These are phyloP conservation scores for Coelastrella sp. DNA, from an alignment of 139 green algal species.

Conservation along the genomic window DNA sequence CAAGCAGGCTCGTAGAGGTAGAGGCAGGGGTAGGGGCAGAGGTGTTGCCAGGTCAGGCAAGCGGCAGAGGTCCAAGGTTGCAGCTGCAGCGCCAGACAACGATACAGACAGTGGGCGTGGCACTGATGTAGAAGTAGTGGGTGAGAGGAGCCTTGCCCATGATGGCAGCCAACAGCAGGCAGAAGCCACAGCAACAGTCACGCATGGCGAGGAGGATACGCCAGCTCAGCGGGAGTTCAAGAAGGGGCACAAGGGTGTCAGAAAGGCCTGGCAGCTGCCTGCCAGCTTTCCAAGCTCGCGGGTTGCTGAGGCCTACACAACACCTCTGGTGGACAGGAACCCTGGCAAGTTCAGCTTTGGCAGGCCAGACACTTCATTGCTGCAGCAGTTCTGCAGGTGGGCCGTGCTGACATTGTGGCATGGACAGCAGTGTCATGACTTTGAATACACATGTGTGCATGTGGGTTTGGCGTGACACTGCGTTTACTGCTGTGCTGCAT, in stretches of 20 bases:
- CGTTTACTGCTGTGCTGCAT: too few relatives aligned
- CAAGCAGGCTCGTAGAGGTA: background rate
- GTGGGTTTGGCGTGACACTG: too few relatives aligned
- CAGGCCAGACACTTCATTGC: constrained; percentile 78
- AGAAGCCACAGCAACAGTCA: background rate
- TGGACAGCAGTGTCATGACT: too few relatives aligned
- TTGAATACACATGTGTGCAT: too few relatives aligned
- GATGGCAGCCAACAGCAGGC: background rate
- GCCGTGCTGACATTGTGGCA: too few relatives aligned
- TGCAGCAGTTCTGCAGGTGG: constrained; percentile 81
- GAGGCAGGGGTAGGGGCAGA: background rate
- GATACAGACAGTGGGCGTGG: background rate
- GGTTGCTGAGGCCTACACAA: constrained; percentile 74
- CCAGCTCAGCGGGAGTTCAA: constrained; percentile 74
- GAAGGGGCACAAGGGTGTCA: constrained; percentile 65
- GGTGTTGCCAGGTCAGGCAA: background rate
- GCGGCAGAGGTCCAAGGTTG: background rate
- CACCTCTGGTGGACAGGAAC: constrained; percentile 68
- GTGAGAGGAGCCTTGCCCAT: background rate
- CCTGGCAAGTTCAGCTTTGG: constrained; percentile 76
- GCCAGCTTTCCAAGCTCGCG: constrained; percentile 76
- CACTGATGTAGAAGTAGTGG: constrained; percentile 34
- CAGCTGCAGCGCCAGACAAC: constrained; percentile 16
- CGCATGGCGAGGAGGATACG: constrained; percentile 41
- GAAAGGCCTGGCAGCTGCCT: constrained; percentile 84